A percentile compares a stretch with the other conserved stretches of the same genome.
These are phyloP conservation scores for Ascosphaera apis DNA, from an alignment of 2,329 filamentous ascomycete species.

Conservation along the genomic window DNA sequence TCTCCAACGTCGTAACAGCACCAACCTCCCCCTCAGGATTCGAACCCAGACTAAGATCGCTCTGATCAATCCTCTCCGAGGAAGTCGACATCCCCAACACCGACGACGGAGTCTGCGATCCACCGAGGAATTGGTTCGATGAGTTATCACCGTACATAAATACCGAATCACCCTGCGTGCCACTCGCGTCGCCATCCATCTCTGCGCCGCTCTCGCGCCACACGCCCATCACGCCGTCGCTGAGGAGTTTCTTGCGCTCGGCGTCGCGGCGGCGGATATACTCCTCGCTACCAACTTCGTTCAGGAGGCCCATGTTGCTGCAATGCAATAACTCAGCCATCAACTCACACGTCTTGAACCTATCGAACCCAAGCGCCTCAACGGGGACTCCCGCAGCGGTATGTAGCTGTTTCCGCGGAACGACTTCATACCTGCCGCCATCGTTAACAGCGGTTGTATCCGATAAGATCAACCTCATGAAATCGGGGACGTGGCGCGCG, in stretches of 20 bases:
- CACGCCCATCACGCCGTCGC: too few relatives aligned
- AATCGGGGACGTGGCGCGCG: constrained; percentile 73
- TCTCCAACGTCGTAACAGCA: too few relatives aligned
- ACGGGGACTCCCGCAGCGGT: constrained; percentile 82
- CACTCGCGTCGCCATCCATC: too few relatives aligned
- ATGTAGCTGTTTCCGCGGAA: constrained; percentile 49
- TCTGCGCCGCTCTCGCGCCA: too few relatives aligned
- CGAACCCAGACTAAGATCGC: too few relatives aligned
- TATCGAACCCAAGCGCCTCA: constrained; percentile 84
- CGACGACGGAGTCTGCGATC: too few relatives aligned
- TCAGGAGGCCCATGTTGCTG: constrained; percentile 93
- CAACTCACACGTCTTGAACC: constrained; percentile 96
- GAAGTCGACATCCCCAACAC: too few relatives aligned
- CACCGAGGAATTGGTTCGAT: too few relatives aligned
- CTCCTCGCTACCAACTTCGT: constrained; percentile 73
- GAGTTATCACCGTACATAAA: too few relatives aligned
- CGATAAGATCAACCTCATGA: constrained; percentile 75
- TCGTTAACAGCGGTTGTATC: constrained; percentile 35
- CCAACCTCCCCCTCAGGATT: too few relatives aligned
- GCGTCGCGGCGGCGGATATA: constrained; percentile 58
- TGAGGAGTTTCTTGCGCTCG: constrained; percentile 55
- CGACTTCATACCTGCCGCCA: constrained; percentile 28
- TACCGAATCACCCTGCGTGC: too few relatives aligned
- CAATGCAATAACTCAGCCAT: constrained; percentile 97
- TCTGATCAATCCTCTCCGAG: too few relatives aligned